Base-by-base conservation (phyloP, 2,329 filamentous ascomycete genomes). In the Elsinoe necatrix region DNA sequence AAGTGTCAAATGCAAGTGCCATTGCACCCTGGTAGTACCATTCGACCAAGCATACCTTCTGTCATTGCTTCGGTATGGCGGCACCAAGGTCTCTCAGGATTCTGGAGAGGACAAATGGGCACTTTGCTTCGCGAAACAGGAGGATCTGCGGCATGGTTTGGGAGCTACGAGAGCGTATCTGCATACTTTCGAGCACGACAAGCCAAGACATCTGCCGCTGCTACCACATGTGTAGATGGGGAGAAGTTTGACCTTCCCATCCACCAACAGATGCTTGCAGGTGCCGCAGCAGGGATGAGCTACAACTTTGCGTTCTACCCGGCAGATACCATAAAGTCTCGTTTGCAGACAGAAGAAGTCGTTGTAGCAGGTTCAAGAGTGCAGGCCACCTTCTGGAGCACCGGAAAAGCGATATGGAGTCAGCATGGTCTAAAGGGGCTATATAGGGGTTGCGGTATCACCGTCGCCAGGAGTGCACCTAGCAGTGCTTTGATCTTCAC, bases 401-500 rank as follows among this genome's bases (percentile, higher is more conserved):
- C 95, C 59, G 83, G 84, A 0, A 78, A 73, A 57, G 78, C 82
- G 14, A 72, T 97, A n/a, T 98, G 89, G 86, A 80, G 77, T 59
- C 82, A 89, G 65, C 84, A 91, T 59, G 93, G 93, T 0, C 59
- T 97, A 18, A 85, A 81, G 61, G 92, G 90, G 1, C 76, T 97
- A 69, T 98, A 98, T 69, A 83, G 92, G 55, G 93, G 93, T 2
- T 98, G 93, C 65, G 93, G 93, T 29, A 93, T 98, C 62, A 98
- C 93, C 0, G 89, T 93, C 45, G 77, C 84, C 29, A 82, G 93
- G 59, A 87, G 90, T 34, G 91, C 90, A 29, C 93, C 93, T 2
- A 96, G 91, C 71, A 96, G 91, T n/a, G 93, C 93, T 6, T 90
- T 97, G 67, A 98, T 98, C 59, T 98, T 98, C 67, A 91, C 93